Evolutionary conservation across 192 early-diverging fungal genomes (phyloP).

Genomic region (Gaertneriomyces semiglobifer): DNA sequence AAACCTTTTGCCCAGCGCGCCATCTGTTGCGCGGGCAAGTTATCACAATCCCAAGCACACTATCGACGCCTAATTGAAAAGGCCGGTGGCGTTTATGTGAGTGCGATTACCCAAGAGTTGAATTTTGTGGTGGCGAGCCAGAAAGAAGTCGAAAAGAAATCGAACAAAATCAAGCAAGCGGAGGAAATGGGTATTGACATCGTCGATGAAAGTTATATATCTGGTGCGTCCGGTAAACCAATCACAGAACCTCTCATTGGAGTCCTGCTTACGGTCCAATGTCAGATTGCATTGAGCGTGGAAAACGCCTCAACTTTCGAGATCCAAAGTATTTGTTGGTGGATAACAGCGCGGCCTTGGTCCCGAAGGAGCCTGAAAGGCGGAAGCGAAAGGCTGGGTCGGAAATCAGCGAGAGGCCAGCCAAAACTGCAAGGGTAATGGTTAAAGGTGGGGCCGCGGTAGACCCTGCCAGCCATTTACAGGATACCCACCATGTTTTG

Average conservation of each 20-base stretch:
- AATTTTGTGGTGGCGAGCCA: constrained; percentile 1
- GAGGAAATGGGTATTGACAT: constrained; percentile 2
- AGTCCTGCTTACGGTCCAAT: background rate
- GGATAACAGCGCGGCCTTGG: background rate
- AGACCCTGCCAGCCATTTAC: constrained; percentile 9
- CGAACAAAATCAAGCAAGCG: constrained; percentile 8
- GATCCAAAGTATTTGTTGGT: constrained; percentile 17
- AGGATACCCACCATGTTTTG: constrained; percentile 20
- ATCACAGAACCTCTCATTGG: background rate
- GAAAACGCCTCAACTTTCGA: constrained; percentile 2
- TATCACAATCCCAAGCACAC: constrained; percentile 2
- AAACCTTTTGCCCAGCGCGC: constrained; percentile 16
- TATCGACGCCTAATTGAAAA: constrained; percentile 12
- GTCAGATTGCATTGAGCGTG: constrained; percentile 19
- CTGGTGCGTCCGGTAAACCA: background rate
- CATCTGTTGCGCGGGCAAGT: constrained; percentile 13
- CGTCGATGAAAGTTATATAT: constrained; percentile 17
- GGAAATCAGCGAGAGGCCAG: background rate
- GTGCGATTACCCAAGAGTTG: background rate
- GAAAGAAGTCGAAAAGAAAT: constrained; percentile 5
- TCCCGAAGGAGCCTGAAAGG: background rate
- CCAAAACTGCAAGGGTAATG: constrained; percentile 15
- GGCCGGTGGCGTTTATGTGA: constrained; percentile 8
- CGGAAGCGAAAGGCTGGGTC: constrained; percentile 1
- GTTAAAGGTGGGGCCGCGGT: constrained; percentile 24